Evolutionary conservation across 352 stramenopile species (phyloP).

Genomic region (Pythium phragmiticola): DNA sequence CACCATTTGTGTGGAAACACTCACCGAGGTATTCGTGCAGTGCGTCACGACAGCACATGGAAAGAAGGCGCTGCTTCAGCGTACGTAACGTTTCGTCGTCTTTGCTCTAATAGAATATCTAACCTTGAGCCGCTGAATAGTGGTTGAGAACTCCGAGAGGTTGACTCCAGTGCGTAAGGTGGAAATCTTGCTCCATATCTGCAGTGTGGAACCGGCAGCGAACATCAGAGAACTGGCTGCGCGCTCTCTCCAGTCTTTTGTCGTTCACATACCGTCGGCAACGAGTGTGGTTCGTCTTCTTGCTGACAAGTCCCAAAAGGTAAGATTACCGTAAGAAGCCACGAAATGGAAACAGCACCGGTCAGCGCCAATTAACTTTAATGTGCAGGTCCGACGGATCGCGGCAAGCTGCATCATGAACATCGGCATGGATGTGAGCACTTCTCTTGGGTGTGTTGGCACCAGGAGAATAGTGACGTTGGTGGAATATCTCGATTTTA

Average conservation of each 20-base stretch:
- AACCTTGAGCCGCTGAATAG: not conserved
- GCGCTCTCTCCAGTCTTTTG: constrained; percentile 3
- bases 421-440: constrained; percentile 18
- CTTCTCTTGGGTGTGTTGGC: not conserved
- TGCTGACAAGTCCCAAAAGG: constrained; percentile 16
- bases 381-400: constrained; percentile 16
- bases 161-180: constrained; percentile 19
- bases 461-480: not conserved
- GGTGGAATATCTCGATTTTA: not conserved
- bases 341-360: not conserved
- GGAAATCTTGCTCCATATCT: constrained; percentile 8
- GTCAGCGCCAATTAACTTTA: not conserved
- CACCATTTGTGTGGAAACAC: not conserved
- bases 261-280: constrained; percentile 2
- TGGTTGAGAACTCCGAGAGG: constrained; percentile 5
- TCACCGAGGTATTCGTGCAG: not conserved
- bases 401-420: constrained; percentile 15
- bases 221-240: constrained; percentile 12
- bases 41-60: not conserved
- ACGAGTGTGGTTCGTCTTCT: constrained; percentile 11
- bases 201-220: constrained; percentile 5
- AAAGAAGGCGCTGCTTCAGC: constrained; percentile 9
- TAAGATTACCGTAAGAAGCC: not conserved
- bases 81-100: constrained; percentile 1
- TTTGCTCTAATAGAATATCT: not conserved